phyloP scores from a whole-genome alignment of 441 rosid species.

The Metrosideros polymorpha region DNA sequence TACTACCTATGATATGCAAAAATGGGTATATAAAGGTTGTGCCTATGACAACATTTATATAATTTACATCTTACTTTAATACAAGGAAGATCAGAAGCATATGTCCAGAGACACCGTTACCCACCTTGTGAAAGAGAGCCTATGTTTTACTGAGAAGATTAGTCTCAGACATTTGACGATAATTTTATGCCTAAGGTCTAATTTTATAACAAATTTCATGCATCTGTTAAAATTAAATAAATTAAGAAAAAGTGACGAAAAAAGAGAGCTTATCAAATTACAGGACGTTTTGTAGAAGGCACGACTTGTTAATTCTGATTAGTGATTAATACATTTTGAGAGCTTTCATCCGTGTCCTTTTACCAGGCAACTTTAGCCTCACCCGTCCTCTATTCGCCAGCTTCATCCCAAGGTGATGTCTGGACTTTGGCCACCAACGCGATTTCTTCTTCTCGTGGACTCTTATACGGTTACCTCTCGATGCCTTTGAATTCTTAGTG shows the following conservation, averaged over 20 bases:
- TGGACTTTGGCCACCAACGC: conserved; percentile 6
- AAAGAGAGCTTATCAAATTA: background rate
- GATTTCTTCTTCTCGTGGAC: background rate
- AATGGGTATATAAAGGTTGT: too few relatives aligned
- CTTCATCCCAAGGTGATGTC: background rate
- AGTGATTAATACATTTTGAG: background rate
- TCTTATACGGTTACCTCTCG: background rate
- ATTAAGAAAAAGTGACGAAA: background rate
- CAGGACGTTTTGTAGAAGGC: background rate
- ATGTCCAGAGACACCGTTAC: too few relatives aligned
- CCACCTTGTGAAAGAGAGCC: too few relatives aligned
- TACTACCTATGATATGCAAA: background rate
- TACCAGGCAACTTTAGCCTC: background rate
- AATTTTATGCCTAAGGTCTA: background rate
- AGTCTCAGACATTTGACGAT: too few relatives aligned
- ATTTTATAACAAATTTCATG: background rate
- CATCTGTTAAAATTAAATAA: background rate
- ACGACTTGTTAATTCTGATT: background rate
- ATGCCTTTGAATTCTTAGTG: background rate
- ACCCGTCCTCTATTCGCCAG: background rate
- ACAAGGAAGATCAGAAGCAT: too few relatives aligned
- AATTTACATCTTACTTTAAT: too few relatives aligned
- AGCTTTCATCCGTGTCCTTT: background rate
- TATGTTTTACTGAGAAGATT: too few relatives aligned
- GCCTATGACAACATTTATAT: too few relatives aligned